Conservation (phyloP, 768 basidiomycete species). For the Cystofilobasidium bisporidii region DNA sequence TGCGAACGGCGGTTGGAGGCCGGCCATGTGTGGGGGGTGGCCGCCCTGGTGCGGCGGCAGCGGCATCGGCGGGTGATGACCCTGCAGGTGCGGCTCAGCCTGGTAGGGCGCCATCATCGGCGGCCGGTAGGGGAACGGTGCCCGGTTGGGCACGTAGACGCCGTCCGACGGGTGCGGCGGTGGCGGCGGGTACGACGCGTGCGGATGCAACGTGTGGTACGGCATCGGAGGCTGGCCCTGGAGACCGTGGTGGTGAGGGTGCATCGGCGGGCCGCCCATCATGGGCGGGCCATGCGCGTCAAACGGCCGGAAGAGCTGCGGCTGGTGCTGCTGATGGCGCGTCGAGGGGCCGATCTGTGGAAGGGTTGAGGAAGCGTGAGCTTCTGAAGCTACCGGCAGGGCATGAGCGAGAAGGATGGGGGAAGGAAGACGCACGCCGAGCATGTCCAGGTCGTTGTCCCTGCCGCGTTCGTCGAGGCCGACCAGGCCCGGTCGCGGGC, state of each 20-base stretch:
- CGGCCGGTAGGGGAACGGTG: constrained; percentile 15
- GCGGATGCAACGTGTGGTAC: constrained; percentile 3
- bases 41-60: neutral
- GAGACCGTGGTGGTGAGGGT: constrained; percentile 4
- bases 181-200: neutral
- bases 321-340: neutral
- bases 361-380: neutral
- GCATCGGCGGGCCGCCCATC: constrained; percentile 13
- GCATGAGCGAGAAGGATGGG: neutral
- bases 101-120: constrained; percentile 7
- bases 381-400: too few species aligned
- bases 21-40: neutral
- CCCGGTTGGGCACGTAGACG: neutral
- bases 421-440: constrained; percentile 16
- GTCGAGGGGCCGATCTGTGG: constrained; percentile 6
- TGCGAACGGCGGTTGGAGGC: neutral
- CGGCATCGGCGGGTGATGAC: neutral
- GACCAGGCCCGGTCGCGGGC: constrained; percentile 22
- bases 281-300: constrained; percentile 4
- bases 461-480: constrained; percentile 16
- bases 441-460: constrained; percentile 22
- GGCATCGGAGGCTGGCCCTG: constrained; percentile 3
- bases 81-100: neutral
- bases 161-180: constrained; percentile 6
- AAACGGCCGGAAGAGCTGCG: constrained; percentile 16